Evolutionary conservation across 106 monocot species (phyloP).

Genomic region (Acorus gramineus): DNA sequence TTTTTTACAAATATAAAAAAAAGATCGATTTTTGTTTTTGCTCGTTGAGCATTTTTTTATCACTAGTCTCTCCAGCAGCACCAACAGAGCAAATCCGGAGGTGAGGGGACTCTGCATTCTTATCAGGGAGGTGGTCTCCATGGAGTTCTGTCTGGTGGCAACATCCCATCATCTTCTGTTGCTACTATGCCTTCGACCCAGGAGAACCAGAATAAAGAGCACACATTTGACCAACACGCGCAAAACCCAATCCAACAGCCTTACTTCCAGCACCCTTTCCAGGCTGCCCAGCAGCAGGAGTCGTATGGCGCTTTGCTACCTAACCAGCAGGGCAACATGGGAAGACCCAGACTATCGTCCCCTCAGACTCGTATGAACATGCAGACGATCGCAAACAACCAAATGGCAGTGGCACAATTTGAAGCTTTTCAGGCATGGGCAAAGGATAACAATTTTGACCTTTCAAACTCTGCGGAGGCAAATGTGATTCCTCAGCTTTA

Average conservation of each 20-base stretch:
- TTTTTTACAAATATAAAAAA: too few species aligned
- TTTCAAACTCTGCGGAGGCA: constrained; percentile 62
- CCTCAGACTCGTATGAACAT: constrained; percentile 23
- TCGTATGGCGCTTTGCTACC: constrained; percentile 31
- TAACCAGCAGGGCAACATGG: constrained; percentile 46
- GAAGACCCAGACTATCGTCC: constrained; percentile 29
- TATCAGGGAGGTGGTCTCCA: constrained; percentile 42
- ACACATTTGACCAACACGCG: constrained; percentile 24
- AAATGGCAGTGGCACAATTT: constrained; percentile 52
- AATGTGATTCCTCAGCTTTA: constrained; percentile 63
- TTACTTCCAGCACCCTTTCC: constrained; percentile 59
- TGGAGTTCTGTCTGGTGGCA: constrained; percentile 29
- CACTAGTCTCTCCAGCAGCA: constrained; percentile 17
- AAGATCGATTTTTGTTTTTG: constrained; percentile 1
- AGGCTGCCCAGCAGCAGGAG: constrained; percentile 55
- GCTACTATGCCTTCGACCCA: constrained; percentile 17
- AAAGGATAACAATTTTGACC: constrained; percentile 64
- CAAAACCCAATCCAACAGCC: constrained; percentile 55
- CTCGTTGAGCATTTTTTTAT: not conserved
- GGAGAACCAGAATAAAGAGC: constrained; percentile 32
- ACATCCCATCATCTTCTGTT: constrained; percentile 49
- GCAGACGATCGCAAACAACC: constrained; percentile 35
- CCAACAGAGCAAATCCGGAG: constrained; percentile 50
- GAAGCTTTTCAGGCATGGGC: constrained; percentile 86
- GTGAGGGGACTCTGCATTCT: constrained; percentile 23